Conservation (phyloP, 2,329 filamentous ascomycete species). For the Thelonectria discophora region DNA sequence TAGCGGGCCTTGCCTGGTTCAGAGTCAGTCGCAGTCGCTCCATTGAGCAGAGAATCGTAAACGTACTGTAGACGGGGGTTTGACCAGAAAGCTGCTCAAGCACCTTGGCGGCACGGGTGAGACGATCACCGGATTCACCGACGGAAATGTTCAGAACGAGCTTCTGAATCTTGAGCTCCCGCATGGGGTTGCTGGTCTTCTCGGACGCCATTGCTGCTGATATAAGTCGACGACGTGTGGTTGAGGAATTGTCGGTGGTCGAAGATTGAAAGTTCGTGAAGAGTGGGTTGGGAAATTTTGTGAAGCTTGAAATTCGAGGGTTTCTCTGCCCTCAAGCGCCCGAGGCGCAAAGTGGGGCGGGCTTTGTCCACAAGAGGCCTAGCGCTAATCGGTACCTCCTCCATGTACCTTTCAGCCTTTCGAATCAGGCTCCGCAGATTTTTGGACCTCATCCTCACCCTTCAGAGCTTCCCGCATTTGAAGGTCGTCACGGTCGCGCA, state of each 20-base stretch:
- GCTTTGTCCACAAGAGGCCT: slow-evolving; percentile 28
- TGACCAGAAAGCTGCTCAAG: slow-evolving; percentile 99
- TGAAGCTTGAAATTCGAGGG: slow-evolving; percentile 52
- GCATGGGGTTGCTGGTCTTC: slow-evolving; percentile 98
- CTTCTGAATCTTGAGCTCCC: slow-evolving; percentile 99
- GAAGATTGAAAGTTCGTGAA: slow-evolving; percentile 42
- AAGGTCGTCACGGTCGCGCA: slow-evolving; percentile 52
- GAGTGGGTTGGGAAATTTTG: slow-evolving; percentile 47
- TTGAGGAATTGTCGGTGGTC: slow-evolving; percentile 44
- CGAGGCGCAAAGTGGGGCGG: slow-evolving; percentile 34
- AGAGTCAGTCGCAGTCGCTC: slow-evolving; percentile 32
- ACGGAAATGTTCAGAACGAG: slow-evolving; percentile 99
- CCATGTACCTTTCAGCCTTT: slow-evolving; percentile 51
- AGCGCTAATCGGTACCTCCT: slow-evolving; percentile 44
- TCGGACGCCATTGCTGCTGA: slow-evolving; percentile 67
- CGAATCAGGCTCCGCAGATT: slow-evolving; percentile 58
- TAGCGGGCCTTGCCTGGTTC: slow-evolving; percentile 94
- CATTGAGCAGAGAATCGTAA: slow-evolving; percentile 19
- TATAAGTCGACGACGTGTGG: slow-evolving; percentile 47
- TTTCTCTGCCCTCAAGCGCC: slow-evolving; percentile 52
- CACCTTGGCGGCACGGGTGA: slow-evolving; percentile 99
- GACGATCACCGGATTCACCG: slow-evolving; percentile 99
- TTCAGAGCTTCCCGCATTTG: slow-evolving; percentile 56
- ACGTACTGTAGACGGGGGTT: slow-evolving; percentile 98
- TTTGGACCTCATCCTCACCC: slow-evolving; percentile 51